Evolutionary conservation across 441 rosid genomes (phyloP).

Genomic region (Jatropha multifida): DNA sequence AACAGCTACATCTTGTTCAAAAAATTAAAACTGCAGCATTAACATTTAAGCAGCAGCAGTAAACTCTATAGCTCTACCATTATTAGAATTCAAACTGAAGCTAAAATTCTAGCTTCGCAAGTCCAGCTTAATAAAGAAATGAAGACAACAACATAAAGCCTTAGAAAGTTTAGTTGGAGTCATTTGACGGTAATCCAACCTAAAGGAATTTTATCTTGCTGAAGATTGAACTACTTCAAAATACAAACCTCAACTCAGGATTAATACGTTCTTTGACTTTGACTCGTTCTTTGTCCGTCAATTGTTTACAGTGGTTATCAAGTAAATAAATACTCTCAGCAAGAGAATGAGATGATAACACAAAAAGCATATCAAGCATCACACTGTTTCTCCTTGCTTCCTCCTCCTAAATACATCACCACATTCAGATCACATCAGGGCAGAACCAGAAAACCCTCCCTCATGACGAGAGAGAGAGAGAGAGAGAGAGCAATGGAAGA

Average conservation of each 20-base stretch:
- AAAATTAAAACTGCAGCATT: neutral
- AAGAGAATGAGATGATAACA: slow-evolving; percentile 67
- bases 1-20: neutral
- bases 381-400: slow-evolving; percentile 79
- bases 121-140: too few species aligned
- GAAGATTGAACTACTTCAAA: neutral
- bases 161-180: too few species aligned
- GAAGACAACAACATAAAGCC: too few species aligned
- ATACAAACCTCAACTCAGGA: slow-evolving; percentile 76
- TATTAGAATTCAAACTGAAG: too few species aligned
- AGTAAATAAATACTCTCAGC: slow-evolving; percentile 72
- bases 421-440: slow-evolving; percentile 5
- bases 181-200: too few species aligned
- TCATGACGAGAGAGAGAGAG: neutral
- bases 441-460: neutral
- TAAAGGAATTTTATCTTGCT: neutral
- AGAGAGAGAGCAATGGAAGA: neutral
- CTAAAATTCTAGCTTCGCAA: too few species aligned
- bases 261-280: slow-evolving; percentile 49
- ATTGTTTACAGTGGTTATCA: slow-evolving; percentile 53
- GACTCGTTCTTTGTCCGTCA: slow-evolving; percentile 43
- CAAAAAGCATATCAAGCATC: slow-evolving; percentile 76
- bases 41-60: too few species aligned
- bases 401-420: slow-evolving; percentile 50
- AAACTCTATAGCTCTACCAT: too few species aligned